A percentile compares a stretch with the other conserved stretches of the same genome.
Evolutionary conservation across 257 asterid species (phyloP).

Genomic region (Penstemon davidsonii): DNA sequence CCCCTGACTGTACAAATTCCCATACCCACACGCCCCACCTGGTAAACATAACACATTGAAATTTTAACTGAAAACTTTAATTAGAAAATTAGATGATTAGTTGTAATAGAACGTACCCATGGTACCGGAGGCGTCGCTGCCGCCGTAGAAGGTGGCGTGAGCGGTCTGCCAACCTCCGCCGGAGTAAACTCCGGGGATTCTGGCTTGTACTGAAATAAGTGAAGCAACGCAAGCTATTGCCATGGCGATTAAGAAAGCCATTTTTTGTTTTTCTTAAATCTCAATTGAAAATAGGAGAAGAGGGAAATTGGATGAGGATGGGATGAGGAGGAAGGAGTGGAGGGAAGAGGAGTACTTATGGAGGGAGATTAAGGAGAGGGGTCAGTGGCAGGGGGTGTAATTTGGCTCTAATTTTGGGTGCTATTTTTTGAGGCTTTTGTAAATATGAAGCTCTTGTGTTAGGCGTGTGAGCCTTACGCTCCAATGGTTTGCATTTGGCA

Average conservation of each 20-base stretch:
- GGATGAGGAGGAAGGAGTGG: slow-evolving; percentile 34
- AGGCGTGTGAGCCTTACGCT: slow-evolving; percentile 27
- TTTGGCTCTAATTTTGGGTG: neutral
- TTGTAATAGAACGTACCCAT: slow-evolving; percentile 15
- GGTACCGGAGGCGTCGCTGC: slow-evolving; percentile 38
- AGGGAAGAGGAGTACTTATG: slow-evolving; percentile 70
- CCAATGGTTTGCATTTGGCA: slow-evolving; percentile 11
- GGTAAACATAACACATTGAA: neutral
- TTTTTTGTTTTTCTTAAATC: too few species aligned
- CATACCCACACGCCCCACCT: slow-evolving; percentile 96
- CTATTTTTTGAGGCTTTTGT: slow-evolving; percentile 11
- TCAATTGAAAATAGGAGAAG: neutral
- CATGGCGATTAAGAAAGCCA: too few species aligned
- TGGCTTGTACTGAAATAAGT: neutral
- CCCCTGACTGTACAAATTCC: slow-evolving; percentile 84
- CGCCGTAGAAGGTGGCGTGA: slow-evolving; percentile 39
- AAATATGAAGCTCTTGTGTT: slow-evolving; percentile 4
- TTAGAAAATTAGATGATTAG: neutral
- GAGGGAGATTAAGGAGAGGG: slow-evolving; percentile 32
- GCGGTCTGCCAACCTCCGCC: slow-evolving; percentile 36
- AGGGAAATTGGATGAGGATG: neutral
- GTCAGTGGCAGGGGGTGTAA: slow-evolving; percentile 51
- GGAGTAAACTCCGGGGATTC: slow-evolving; percentile 30
- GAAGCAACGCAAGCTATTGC: neutral
- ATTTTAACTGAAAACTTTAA: neutral